Evolutionary conservation across 1,284 basidiomycete species (phyloP).

Genomic region (Ustilago sp.): DNA sequence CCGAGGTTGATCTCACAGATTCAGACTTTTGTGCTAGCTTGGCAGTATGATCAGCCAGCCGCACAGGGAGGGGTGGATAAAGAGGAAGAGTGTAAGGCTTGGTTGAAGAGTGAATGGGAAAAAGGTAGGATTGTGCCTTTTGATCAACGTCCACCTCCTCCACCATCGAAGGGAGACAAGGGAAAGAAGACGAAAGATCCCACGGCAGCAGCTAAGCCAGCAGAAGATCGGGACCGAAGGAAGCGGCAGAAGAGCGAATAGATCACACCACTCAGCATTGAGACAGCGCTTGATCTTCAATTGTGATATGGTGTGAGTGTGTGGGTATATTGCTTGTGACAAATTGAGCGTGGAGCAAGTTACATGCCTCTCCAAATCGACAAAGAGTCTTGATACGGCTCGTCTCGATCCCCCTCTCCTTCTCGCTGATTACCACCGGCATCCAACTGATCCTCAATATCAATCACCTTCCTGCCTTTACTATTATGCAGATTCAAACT

Average conservation of each 20-base stretch:
- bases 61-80: conserved; percentile 4
- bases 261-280: not conserved
- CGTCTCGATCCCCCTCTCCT: not conserved
- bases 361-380: conserved; percentile 51
- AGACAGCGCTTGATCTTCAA: not conserved
- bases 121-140: conserved; percentile 55
- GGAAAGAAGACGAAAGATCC: conserved; percentile 37
- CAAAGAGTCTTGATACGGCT: conserved; percentile 12
- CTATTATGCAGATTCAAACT: conserved; percentile 28
- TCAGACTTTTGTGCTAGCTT: conserved; percentile 55
- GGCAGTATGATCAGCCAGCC: conserved; percentile 51
- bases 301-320: not conserved
- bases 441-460: conserved; percentile 23
- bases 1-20: conserved; percentile 53
- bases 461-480: conserved; percentile 12
- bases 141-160: conserved; percentile 43
- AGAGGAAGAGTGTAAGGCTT: conserved; percentile 37
- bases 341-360: not conserved
- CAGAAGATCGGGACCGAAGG: conserved; percentile 15
- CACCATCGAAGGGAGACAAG: conserved; percentile 32
- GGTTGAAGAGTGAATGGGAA: conserved; percentile 57
- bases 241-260: conserved; percentile 58
- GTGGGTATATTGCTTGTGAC: conserved; percentile 23
- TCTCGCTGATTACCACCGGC: not conserved
- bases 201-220: not conserved